A percentile compares a stretch with the other conserved stretches of the same genome.
Evolutionary conservation across 2,329 filamentous ascomycete species (phyloP).

Genomic region (Venturia aucupariae): DNA sequence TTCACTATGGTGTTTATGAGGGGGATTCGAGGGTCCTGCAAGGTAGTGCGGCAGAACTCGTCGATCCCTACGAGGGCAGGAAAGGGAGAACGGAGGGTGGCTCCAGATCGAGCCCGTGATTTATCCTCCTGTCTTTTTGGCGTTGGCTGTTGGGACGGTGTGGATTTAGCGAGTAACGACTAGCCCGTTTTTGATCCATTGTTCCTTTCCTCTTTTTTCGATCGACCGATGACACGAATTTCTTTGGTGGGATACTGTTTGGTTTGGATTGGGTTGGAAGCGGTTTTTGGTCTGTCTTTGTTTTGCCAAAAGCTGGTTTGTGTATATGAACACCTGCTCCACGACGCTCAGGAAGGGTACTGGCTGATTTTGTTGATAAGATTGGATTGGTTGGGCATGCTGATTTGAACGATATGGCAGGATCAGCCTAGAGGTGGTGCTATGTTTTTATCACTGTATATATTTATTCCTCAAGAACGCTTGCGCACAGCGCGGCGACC

Average conservation of each 20-base stretch:
- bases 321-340: background rate
- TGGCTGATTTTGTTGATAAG: background rate
- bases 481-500: no score
- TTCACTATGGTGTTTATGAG: conserved; percentile 1
- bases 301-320: no score
- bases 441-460: no score
- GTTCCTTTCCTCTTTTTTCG: background rate
- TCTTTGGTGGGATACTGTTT: background rate
- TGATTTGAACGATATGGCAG: background rate
- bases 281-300: background rate
- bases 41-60: conserved; percentile 11
- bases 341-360: background rate
- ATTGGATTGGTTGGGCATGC: background rate
- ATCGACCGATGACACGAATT: background rate
- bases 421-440: no score
- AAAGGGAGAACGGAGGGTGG: background rate
- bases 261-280: background rate
- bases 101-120: background rate
- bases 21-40: background rate
- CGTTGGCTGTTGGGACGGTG: background rate
- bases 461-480: no score
- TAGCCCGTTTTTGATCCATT: background rate
- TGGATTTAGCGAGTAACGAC: background rate
- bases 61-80: conserved; percentile 6
- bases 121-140: background rate